A percentile compares a stretch with the other conserved stretches of the same genome.
Evolutionary conservation across 371 early-diverging fungal genomes (phyloP).

Genomic region (Mortierella sp.): DNA sequence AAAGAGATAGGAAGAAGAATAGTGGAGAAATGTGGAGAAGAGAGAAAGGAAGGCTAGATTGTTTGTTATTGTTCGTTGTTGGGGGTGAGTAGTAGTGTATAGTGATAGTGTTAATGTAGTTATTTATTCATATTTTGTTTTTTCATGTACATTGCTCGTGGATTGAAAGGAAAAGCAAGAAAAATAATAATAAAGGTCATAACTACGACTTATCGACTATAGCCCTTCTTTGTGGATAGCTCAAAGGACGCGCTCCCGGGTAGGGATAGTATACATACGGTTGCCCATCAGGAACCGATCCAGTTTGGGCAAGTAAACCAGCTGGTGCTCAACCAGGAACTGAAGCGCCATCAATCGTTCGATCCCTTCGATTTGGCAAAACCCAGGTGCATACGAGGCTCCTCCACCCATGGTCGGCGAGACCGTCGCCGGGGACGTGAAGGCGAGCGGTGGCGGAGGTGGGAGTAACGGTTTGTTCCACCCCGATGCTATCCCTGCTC

Average conservation of each 20-base stretch:
- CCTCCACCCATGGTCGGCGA: not conserved
- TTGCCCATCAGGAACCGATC: constrained; percentile 35
- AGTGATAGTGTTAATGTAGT: too few relatives aligned
- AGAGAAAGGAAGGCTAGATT: not conserved
- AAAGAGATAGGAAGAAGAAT: not conserved
- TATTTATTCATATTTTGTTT: not conserved
- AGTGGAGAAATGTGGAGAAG: not conserved
- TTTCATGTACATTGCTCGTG: not conserved
- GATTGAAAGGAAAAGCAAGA: too few relatives aligned
- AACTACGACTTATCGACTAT: not conserved
- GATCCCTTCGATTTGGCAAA: constrained; percentile 21
- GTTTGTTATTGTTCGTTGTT: not conserved
- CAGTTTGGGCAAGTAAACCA: constrained; percentile 28
- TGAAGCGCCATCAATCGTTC: constrained; percentile 38
- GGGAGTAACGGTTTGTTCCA: not conserved
- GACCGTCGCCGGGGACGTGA: not conserved
- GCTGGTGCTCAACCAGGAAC: constrained; percentile 38
- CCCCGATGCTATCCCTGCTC: not conserved
- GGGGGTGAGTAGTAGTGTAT: not conserved
- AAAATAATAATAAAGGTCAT: too few relatives aligned
- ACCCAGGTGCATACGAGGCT: not conserved
- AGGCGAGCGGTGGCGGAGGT: not conserved
- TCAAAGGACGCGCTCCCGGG: not conserved
- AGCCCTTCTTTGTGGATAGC: not conserved
- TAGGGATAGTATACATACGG: constrained; percentile 28